phyloP scores from a whole-genome alignment of 2,329 filamentous ascomycete species.

The Diatrype stigma region DNA sequence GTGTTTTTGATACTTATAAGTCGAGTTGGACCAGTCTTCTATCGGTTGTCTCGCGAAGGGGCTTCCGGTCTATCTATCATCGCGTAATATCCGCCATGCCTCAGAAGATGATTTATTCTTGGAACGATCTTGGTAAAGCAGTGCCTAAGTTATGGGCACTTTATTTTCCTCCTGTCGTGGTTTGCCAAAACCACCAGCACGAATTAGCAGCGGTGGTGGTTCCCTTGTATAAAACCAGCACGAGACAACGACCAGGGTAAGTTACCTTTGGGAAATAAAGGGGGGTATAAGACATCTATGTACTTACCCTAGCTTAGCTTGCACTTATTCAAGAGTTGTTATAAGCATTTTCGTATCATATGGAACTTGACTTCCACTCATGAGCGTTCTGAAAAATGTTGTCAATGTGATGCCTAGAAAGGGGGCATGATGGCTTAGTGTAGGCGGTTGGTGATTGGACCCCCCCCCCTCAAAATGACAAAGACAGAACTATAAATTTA shows the following conservation, averaged over 20 bases:
- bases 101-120: neutral
- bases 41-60: neutral
- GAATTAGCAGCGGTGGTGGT: neutral
- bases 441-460: no score
- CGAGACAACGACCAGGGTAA: neutral
- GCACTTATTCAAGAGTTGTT: neutral
- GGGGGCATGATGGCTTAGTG: no score
- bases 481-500: no score
- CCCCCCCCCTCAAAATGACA: no score
- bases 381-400: no score
- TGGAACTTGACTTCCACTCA: no score
- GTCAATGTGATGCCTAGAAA: no score
- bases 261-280: neutral
- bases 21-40: neutral
- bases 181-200: neutral
- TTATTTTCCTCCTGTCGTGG: neutral
- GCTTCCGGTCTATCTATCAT: neutral
- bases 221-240: neutral
- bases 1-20: neutral
- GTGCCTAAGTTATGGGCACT: neutral
- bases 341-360: neutral
- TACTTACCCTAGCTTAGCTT: neutral
- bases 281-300: neutral
- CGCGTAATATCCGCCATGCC: neutral
- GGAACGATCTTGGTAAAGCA: neutral